phyloP scores from a whole-genome alignment of 495 filamentous ascomycete species.

The Penicillium tannophilum region DNA sequence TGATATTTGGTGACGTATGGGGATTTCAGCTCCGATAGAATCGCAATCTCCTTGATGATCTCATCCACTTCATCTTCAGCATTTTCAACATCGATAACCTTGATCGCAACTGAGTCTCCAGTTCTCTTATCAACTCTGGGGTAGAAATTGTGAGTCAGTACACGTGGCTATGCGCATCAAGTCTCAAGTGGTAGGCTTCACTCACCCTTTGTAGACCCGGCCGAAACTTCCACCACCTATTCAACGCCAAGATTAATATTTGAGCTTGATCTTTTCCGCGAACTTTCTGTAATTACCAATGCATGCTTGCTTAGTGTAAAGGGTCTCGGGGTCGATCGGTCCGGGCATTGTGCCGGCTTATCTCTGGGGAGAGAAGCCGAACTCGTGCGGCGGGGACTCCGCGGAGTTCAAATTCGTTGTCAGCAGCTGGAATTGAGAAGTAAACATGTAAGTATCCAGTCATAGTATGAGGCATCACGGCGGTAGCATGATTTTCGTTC shows the following conservation, averaged over 20 bases:
- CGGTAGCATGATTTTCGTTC: background rate
- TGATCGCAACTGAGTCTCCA: conserved; percentile 88
- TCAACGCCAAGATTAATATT: conserved; percentile 9
- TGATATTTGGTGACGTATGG: conserved; percentile 96
- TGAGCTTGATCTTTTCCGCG: background rate
- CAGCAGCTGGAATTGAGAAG: background rate
- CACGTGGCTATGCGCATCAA: background rate
- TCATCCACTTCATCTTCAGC: conserved; percentile 98
- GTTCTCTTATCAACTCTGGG: conserved; percentile 80
- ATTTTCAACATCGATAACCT: conserved; percentile 96
- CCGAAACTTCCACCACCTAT: conserved; percentile 88
- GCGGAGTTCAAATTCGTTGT: background rate
- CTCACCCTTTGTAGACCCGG: conserved; percentile 91
- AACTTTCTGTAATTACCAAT: conserved; percentile 65
- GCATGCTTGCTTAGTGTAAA: conserved; percentile 92
- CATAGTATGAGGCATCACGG: background rate
- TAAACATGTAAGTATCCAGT: background rate
- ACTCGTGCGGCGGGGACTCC: background rate
- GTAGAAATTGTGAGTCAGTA: background rate
- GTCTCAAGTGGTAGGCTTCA: background rate
- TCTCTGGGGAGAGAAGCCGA: conserved; percentile 6
- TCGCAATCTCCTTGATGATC: conserved; percentile 97
- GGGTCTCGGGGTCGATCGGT: conserved; percentile 74
- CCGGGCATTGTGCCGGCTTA: conserved; percentile 38
- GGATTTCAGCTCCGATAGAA: conserved; percentile 90